Evolutionary conservation across 441 rosid genomes (phyloP).

Genomic region (Rhodomyrtus psidioides): DNA sequence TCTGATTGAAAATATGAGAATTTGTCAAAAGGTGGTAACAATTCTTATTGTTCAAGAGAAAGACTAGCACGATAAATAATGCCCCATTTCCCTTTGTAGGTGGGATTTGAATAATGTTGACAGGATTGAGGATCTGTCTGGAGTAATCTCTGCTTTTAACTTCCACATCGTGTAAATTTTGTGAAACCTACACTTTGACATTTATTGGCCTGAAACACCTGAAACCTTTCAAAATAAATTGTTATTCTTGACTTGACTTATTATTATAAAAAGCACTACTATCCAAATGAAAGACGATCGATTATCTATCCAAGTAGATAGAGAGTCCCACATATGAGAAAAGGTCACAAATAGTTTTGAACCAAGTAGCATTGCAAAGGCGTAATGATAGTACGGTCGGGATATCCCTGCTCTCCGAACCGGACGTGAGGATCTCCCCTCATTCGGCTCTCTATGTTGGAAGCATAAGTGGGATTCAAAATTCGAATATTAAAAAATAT

Average conservation of each 20-base stretch:
- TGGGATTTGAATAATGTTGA: background rate
- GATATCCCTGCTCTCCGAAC: background rate
- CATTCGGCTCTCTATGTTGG: background rate
- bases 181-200: background rate
- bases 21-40: background rate
- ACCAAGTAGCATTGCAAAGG: conserved; percentile 13
- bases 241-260: background rate
- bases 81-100: background rate
- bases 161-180: background rate
- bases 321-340: background rate
- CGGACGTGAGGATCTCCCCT: background rate
- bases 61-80: background rate
- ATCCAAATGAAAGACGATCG: background rate
- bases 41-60: background rate
- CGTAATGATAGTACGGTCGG: conserved; percentile 12
- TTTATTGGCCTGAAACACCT: background rate
- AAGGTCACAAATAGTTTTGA: background rate
- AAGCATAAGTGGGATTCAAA: background rate
- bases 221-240: background rate
- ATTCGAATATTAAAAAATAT: background rate
- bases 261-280: background rate
- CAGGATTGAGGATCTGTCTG: background rate
- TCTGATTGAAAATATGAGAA: background rate
- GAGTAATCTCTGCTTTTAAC: background rate
- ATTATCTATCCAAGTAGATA: background rate